Base-by-base conservation (phyloP, 192 early-diverging fungal species). In the Podila epicladia region DNA sequence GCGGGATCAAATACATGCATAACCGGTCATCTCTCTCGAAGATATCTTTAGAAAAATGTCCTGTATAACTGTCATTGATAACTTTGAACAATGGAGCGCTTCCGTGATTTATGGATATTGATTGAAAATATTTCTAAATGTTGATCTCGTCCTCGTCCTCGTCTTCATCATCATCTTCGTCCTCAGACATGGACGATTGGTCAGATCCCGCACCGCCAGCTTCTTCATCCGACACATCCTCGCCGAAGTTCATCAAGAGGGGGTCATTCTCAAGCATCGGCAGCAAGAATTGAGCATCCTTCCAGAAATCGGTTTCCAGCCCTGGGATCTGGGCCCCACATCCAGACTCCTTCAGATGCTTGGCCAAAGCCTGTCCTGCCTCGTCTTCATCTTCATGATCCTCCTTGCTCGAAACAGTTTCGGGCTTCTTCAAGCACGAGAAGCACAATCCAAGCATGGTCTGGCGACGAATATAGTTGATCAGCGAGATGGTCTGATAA, bases 201-300 rank as follows among this genome's bases (percentile, higher is more conserved):
- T 72, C 75, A 6, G 70, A 72, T 12, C 4, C 62, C 31, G 65
- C 49, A 7, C 22, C 74, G 9, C 87, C 89, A 5, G 87, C 80
- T 13, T 89, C 90, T 24, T 91, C 89, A n/a, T 89, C 89, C 35
- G 86, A 88, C 33, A 88, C 89, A 33, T 83, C 88, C 66, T 95
- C 92, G 65, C 89, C 89, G 67, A 91, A 84, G 63, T 89, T 91
- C 76, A 91, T 93, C 70, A 98, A 72, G 28, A 98, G 79, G 13
- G 95, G 97, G 73, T 98, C 97, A 71, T 90, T 91, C 37, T 95
- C 94, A 66, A 94, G 87, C n/a, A 86, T 91, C 0, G 97, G 97
- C 58, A 94, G 84, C 67, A 97, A 74, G 71, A 90, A 91, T 86
- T 92, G 87, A 58, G 90, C 87, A 71, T 95, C 92, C 45, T 85